Evolutionary conservation across 2,329 filamentous ascomycete species (phyloP).

Genomic region (Tympanopsis confertula): DNA sequence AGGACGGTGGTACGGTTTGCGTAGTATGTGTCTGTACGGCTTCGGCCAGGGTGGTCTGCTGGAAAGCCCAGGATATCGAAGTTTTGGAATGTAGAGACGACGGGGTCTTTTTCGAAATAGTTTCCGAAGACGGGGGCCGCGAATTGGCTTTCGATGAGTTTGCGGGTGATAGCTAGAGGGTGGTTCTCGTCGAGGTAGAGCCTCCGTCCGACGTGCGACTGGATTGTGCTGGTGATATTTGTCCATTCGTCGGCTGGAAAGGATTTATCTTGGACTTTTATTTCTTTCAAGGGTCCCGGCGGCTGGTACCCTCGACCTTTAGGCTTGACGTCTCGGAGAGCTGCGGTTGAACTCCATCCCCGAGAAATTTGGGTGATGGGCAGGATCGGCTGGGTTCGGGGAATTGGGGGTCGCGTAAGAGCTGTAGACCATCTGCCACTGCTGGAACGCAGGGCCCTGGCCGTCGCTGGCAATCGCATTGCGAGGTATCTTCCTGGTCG

Average conservation of each 20-base stretch:
- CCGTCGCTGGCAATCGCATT: background rate
- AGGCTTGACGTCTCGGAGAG: no score
- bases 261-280: background rate
- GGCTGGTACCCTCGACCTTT: no score
- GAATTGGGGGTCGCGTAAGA: no score
- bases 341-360: background rate
- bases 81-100: slow-evolving; percentile 77
- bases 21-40: slow-evolving; percentile 88
- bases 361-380: no score
- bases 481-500: background rate
- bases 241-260: background rate
- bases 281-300: no score
- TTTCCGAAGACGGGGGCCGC: slow-evolving; percentile 60
- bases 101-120: slow-evolving; percentile 69
- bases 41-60: slow-evolving; percentile 74
- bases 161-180: slow-evolving; percentile 77
- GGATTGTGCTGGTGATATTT: background rate
- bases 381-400: no score
- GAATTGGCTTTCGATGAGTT: slow-evolving; percentile 86
- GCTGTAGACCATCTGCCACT: slow-evolving; percentile 1
- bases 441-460: background rate
- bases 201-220: slow-evolving; percentile 30
- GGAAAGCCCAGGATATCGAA: slow-evolving; percentile 96
- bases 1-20: slow-evolving; percentile 74
- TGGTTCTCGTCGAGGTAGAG: slow-evolving; percentile 90